phyloP scores from a whole-genome alignment of 306 rosid species.

The Benincasa hispida region DNA sequence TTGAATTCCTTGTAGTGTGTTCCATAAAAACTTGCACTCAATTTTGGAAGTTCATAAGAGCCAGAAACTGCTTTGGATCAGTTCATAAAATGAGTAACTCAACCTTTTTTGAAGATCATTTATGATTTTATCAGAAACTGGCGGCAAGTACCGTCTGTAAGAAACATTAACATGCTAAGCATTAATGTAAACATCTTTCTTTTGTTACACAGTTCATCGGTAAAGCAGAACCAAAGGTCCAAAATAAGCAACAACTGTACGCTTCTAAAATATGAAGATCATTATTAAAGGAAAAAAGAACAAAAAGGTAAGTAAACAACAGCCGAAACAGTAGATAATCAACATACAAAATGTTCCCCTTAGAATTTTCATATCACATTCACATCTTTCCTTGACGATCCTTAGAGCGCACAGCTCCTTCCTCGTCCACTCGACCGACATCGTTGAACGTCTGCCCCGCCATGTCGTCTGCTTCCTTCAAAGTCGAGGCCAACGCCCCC shows the following conservation, averaged over 20 bases:
- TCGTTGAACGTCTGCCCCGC: constrained; percentile 35
- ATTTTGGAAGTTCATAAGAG: too few relatives aligned
- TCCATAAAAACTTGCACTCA: too few relatives aligned
- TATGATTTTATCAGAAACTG: too few relatives aligned
- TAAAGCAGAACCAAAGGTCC: not conserved
- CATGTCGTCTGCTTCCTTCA: constrained; percentile 32
- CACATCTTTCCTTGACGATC: constrained; percentile 49
- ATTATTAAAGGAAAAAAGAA: not conserved
- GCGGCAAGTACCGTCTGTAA: too few relatives aligned
- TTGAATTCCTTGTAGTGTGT: too few relatives aligned
- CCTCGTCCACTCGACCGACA: constrained; percentile 28
- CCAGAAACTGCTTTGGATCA: too few relatives aligned
- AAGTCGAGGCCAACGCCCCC: constrained; percentile 28
- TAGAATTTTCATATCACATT: not conserved
- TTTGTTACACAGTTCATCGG: not conserved
- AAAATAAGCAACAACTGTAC: not conserved
- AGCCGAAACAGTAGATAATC: not conserved
- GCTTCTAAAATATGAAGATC: not conserved
- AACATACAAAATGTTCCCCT: not conserved
- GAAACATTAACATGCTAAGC: not conserved
- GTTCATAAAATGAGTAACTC: too few relatives aligned
- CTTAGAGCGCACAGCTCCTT: constrained; percentile 14
- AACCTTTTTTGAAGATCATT: too few relatives aligned
- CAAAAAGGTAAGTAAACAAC: not conserved
- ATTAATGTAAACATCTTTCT: not conserved